phyloP scores from a whole-genome alignment of 2,329 filamentous ascomycete genomes.

The Dactylellina drechsleri region DNA sequence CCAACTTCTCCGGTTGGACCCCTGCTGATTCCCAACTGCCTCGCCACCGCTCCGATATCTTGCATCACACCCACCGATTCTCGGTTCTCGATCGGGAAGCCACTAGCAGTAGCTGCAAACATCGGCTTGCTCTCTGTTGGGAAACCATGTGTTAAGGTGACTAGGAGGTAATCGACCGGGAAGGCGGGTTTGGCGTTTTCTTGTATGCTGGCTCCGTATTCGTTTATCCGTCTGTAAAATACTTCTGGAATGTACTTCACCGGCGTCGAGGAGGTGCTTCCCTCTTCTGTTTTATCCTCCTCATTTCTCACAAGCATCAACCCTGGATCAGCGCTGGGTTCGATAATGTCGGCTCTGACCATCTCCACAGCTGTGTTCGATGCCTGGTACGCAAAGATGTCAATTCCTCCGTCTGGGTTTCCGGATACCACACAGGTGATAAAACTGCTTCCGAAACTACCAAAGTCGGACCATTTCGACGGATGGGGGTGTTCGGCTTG shows the following conservation, averaged over 20 bases:
- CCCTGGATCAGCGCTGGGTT: slow-evolving; percentile 89
- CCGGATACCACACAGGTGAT: slow-evolving; percentile 97
- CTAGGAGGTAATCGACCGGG: slow-evolving; percentile 93
- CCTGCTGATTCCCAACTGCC: slow-evolving; percentile 73
- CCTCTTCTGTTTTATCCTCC: slow-evolving; percentile 78
- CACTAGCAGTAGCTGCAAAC: slow-evolving; percentile 73
- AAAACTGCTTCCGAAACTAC: slow-evolving; percentile 92
- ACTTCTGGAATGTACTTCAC: slow-evolving; percentile 95
- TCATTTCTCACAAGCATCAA: slow-evolving; percentile 96
- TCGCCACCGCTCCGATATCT: slow-evolving; percentile 75
- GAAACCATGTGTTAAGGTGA: slow-evolving; percentile 96
- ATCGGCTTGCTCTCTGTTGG: slow-evolving; percentile 80
- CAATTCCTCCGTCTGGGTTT: slow-evolving; percentile 86
- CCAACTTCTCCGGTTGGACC: slow-evolving; percentile 69
- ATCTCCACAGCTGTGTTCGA: slow-evolving; percentile 97
- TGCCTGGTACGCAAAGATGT: slow-evolving; percentile 90
- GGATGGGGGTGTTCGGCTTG: slow-evolving; percentile 89
- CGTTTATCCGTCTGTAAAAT: slow-evolving; percentile 94
- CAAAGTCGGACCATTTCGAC: slow-evolving; percentile 96
- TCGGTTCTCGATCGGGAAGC: slow-evolving; percentile 91
- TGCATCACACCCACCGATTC: slow-evolving; percentile 86
- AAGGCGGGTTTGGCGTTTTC: slow-evolving; percentile 97
- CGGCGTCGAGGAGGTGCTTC: slow-evolving; percentile 65
- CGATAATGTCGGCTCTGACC: slow-evolving; percentile 92
- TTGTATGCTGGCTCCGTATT: slow-evolving; percentile 94